phyloP scores from a whole-genome alignment of 805 yeast genomes.

The Metschnikowia shivogae region DNA sequence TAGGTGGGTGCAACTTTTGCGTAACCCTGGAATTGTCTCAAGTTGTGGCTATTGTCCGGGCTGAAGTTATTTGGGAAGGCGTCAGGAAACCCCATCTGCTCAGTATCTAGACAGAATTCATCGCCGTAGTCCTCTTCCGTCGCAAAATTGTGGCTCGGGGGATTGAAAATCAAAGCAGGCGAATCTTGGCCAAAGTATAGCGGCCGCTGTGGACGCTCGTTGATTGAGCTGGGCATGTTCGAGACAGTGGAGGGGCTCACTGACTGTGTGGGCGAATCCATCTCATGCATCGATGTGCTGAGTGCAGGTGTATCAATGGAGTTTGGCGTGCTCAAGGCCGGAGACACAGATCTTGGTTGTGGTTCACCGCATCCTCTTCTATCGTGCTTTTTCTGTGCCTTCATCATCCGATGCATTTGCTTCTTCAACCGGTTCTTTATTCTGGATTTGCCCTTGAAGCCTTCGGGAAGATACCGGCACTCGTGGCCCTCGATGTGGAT shows the following conservation, averaged over 20 bases:
- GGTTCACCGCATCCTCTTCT: not conserved
- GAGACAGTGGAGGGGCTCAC: conserved; percentile 8
- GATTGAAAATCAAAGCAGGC: not conserved
- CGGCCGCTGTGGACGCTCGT: not conserved
- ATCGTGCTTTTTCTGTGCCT: conserved; percentile 12
- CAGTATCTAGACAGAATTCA: conserved; percentile 41
- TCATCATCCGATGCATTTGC: conserved; percentile 26
- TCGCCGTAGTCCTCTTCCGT: conserved; percentile 36
- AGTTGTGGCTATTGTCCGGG: conserved; percentile 1
- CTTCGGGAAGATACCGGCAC: conserved; percentile 43
- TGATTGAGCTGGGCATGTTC: not conserved
- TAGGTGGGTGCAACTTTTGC: conserved; percentile 1
- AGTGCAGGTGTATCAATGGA: conserved; percentile 15
- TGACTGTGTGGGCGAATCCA: conserved; percentile 16
- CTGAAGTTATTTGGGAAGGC: not conserved
- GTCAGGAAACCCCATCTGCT: conserved; percentile 28
- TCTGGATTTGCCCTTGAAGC: conserved; percentile 42
- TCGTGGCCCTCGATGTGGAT: conserved; percentile 48
- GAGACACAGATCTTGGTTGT: conserved; percentile 6
- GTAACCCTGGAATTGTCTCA: not conserved
- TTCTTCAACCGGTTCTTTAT: conserved; percentile 41
- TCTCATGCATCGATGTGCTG: conserved; percentile 15
- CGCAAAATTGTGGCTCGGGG: not conserved
- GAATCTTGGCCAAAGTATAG: not conserved
- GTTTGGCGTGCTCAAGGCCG: conserved; percentile 17